Base-by-base conservation (phyloP, 1,284 basidiomycete genomes). In the Psilocybe mexicana region DNA sequence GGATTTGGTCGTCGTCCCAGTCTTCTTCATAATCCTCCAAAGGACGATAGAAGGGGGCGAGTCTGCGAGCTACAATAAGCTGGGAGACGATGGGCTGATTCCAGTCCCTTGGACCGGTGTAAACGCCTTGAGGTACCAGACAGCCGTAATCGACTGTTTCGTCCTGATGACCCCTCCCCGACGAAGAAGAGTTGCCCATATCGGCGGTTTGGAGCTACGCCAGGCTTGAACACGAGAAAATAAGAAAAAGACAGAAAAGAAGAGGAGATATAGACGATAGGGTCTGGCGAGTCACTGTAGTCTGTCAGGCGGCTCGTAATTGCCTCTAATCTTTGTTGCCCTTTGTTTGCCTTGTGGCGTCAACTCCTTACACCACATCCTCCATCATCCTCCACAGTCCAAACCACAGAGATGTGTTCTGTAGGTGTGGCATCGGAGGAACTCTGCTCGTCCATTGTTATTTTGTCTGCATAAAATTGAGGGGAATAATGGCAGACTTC, bases 41-140 rank as follows among this genome's bases (percentile, higher is more conserved):
- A 3, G 96, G 95, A 45, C 93, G 85, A 74, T 98, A 99, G 77
- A 98, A 98, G 0, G 97, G 97, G 0, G 95, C 94, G 26, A 99
- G 84, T 68, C 85, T 88, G 69, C 94, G 88, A 62, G 92, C 88
- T 66, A 90, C 79, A 73, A 99, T 96, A 69, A 94, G 83, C 70
- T 91, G 86, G 53, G 91, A 88, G 59, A 97, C 95, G 60, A 93
- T 78, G 59, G 85, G 74, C 67, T 96, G 92, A 70, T 93, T 92
- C 87, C 95, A 99, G 75, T 98, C 96, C 70, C 86, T 83, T 40
- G 84, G 78, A 43, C 92, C 92, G 10, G 92, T 90, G 76, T 97
- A 96, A 57, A 96, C 87, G 69, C 94, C 94, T 70, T 96, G 93
- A 1, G 96, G 94, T 45, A 85, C 78, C 52, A 98, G 84, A 71